phyloP scores from a whole-genome alignment of 2,329 filamentous ascomycete genomes.

The Talaromyces sp. region DNA sequence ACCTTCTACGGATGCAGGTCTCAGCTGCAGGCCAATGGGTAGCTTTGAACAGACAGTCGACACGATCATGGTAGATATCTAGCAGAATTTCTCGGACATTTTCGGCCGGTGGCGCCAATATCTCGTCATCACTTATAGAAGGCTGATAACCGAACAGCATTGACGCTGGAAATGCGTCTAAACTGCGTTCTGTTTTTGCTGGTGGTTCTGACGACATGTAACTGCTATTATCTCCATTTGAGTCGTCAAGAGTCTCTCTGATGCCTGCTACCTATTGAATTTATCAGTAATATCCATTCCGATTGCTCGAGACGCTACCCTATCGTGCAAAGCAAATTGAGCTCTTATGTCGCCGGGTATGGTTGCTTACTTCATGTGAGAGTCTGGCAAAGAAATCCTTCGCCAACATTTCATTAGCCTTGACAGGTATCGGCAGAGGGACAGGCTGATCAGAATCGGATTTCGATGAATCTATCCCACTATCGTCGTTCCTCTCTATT shows the following conservation, averaged over 20 bases:
- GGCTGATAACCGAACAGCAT: neutral
- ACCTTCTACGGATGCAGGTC: neutral
- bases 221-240: neutral
- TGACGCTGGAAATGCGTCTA: neutral
- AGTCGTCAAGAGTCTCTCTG: neutral
- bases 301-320: too few species aligned
- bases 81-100: neutral
- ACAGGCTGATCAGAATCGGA: neutral
- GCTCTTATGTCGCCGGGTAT: neutral
- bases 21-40: conserved; percentile 1
- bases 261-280: neutral
- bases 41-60: conserved; percentile 4
- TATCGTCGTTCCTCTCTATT: neutral
- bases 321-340: neutral
- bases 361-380: neutral
- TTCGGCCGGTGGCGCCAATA: neutral
- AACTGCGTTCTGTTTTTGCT: neutral
- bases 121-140: neutral
- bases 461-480: neutral
- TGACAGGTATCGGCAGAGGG: neutral
- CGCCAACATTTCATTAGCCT: neutral
- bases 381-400: conserved; percentile 3
- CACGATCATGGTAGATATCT: neutral
- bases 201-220: neutral
- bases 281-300: neutral